Evolutionary conservation across 768 basidiomycete species (phyloP), one percentile per base, ranked within the genome.

Genomic region (Psilocybe azurescens): DNA sequence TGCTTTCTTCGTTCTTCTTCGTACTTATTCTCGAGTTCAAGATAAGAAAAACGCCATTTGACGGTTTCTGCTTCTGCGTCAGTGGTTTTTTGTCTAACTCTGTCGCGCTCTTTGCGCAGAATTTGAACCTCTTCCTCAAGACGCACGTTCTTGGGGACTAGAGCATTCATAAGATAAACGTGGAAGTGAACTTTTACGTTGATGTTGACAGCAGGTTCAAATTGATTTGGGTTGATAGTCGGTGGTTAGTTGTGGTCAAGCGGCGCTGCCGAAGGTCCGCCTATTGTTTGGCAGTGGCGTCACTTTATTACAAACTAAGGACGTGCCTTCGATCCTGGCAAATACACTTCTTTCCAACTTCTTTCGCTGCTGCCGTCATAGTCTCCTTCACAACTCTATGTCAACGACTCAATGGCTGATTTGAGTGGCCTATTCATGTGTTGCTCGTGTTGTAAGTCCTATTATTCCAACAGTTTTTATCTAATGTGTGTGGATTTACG

Each of bases 1-100:
- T 59, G 49, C 28, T 55, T 63, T 4, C 46, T 61, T 24, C 56
- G 61, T 16, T 63, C 62, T 14, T 51, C 56, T 28, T 48, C 59
- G 44, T 66, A 63, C 44, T 57, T 47, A 3, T 55, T 44, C 51
- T 64, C 47, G 44, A 63, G 20, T 2, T 60, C 54, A 10, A 57
- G 9, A 28, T 38, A 57, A 8, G 56, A 53, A 32, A 53, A 18
- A n/a, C 55, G 20, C 32, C 55, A 29, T 30, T 56, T 61, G 47
- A 24, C 54, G 7, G 47, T 44, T 53, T 62, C 61, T 16, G 18
- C 50, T 55, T 53, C 57, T 11, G 64, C 41, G 18, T 51, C 58
- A 13, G 28, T 20, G 13, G 53, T 13, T 7, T 56, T 41, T n/a
- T 51, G 10, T 10, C 57, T 33, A 58, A 61, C 56, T 39, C 41